phyloP scores from a whole-genome alignment of 176 grass and related monocot species.

The Thalia dealbata region DNA sequence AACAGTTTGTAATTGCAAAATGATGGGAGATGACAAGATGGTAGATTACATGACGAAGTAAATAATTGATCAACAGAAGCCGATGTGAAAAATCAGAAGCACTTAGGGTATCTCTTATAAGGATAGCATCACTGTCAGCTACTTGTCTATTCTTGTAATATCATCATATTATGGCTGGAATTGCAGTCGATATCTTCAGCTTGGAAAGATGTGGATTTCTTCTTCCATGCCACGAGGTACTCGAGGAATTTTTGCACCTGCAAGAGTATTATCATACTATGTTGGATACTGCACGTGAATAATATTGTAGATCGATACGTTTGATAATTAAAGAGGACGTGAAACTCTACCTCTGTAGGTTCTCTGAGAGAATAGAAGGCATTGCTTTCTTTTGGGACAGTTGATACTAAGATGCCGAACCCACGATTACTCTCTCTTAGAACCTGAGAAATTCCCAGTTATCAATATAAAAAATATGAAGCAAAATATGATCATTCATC shows the following conservation, averaged over 20 bases:
- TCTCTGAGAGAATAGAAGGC: conserved; percentile 35
- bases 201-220: conserved; percentile 23
- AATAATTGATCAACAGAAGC: not conserved
- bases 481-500: too few relatives aligned
- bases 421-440: conserved; percentile 24
- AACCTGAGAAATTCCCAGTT: not conserved
- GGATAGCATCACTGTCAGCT: not conserved
- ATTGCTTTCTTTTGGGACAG: conserved; percentile 37
- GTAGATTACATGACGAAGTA: not conserved
- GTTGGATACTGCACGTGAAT: not conserved
- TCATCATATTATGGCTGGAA: not conserved
- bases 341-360: conserved; percentile 28
- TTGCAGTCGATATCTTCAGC: not conserved
- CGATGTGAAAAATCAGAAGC: not conserved
- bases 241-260: conserved; percentile 79
- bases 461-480: not conserved
- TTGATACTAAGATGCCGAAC: conserved; percentile 44
- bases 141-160: not conserved
- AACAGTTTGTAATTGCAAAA: not conserved
- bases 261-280: not conserved
- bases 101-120: not conserved
- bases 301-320: not conserved
- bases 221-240: conserved; percentile 64
- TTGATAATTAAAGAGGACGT: not conserved
- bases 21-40: not conserved